Base-by-base conservation (phyloP, 2,329 filamentous ascomycete genomes). In the Chaetomium globosum region DNA sequence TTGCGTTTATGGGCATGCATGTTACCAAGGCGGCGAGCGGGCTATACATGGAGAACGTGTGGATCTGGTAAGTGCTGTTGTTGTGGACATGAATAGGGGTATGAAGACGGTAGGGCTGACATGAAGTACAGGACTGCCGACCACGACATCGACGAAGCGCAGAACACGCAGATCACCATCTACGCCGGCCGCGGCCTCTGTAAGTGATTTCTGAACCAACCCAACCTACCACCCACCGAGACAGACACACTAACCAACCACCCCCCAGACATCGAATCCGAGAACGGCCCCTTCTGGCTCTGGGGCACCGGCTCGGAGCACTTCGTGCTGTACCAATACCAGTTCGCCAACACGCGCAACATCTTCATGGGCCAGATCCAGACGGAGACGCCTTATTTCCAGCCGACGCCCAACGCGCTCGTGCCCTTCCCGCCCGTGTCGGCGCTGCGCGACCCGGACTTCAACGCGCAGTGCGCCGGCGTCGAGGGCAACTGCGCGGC, bases 361-460 rank as follows among this genome's bases (percentile, higher is more conserved):
- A 78, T 89, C 67, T 88, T 85, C 73, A 83, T 85, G 69, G 87
- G 85, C 21, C 81, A 87, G 72, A 84, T 87, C 64, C 89, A 91
- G 73, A 87, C 88, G 60, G 88, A 91, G 74, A 88, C 88, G 4
- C 85, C 89, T 1, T 73, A 92, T 75, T 91, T 83, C 77, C 88
- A 91, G 76, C 85, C 87, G 16, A 83, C 81, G 68, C 89, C 89
- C 0, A 78, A 77, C 54, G 85, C 88, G 0, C 80, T 82, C 0
- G 77, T 78, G 8, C 89, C 87, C 0, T 90, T 89, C 76, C 73
- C 79, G 0, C 71, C 77, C 23, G 69, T 71, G 31, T 52, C 75
- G 1, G 72, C 77, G 13, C 76, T 82, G 62, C 74, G 79, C 64
- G 84, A 87, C 68, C 84, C 83, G 0, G 78, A 79, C 75, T 90